Base-by-base conservation (phyloP, 768 basidiomycete species). In the Xerocomellus dryophilus region DNA sequence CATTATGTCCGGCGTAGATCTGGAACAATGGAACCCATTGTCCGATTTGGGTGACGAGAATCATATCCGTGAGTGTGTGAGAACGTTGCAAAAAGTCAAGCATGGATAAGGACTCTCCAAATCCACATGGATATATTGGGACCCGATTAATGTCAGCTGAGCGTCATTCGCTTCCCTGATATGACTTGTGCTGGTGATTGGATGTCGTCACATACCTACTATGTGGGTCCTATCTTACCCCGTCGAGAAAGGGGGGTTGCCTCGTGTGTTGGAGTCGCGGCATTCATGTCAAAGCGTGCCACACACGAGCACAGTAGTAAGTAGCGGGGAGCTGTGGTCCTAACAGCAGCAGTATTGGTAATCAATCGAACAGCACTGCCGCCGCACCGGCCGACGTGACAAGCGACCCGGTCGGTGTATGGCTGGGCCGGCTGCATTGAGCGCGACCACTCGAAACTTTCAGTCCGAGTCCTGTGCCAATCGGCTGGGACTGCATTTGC, bases 171-270 rank as follows among this genome's bases (percentile, higher is more conserved):
- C 39, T 46, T 60, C 34, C 53, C 32, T n/a, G 50, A 46, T 50
- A 51, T 59, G 49, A 59, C 29, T n/a, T 23, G 29, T n/a, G 25
- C 41, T 31, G 12, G 43, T 47, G 40, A 56, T 47, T n/a, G 34
- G 1, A 43, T 42, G 39, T 55, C 52, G 43, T 54, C 45, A 54
- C 43, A 25, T 25, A 25, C 25, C 25, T 25, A 25, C n/a, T 15
- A 56, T n/a, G n/a, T n/a, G n/a, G 40, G 55, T 18, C 27, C 35
- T 18, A 18, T 32, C 21, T 51, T 55, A 11, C 34, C 29, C 43
- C 18, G 43, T 42, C 42, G 11, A 47, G 59, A 57, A 61, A 58
- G 60, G 41, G 59, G 57, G 61, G 61, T 47, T 15, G 61, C 57
- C 61, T 61, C 61, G 57, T 60, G 56, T 40, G 25, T 3, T 32